These are phyloP conservation scores for Sabuloglossum arenarium DNA, from an alignment of 495 filamentous ascomycete genomes.

Conservation along the genomic window DNA sequence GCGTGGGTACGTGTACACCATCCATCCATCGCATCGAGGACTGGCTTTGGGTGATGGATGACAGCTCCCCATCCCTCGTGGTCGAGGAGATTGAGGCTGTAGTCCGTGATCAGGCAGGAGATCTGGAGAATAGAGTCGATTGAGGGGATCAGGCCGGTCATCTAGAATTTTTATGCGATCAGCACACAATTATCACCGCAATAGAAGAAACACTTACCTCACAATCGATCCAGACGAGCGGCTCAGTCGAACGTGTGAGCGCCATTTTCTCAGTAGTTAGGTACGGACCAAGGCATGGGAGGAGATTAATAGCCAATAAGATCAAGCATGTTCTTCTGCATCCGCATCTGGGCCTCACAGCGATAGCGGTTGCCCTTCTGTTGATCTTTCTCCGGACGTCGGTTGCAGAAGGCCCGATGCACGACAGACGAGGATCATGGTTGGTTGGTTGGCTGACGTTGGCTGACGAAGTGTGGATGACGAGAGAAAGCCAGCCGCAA, in stretches of 20 bases:
- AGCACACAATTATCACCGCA: not conserved
- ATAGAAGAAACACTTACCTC: constrained; percentile 33
- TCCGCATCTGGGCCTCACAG: not conserved
- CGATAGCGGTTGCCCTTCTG: not conserved
- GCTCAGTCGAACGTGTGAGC: constrained; percentile 28
- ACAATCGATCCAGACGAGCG: constrained; percentile 78
- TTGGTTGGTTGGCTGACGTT: not conserved
- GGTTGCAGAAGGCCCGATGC: not conserved
- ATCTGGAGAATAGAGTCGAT: constrained; percentile 77
- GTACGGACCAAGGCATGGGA: too few relatives aligned
- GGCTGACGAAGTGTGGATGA: not conserved
- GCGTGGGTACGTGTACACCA: constrained; percentile 38
- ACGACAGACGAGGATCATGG: not conserved
- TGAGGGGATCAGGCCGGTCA: constrained; percentile 75
- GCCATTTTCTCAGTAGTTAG: constrained; percentile 15
- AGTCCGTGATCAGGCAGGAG: constrained; percentile 79
- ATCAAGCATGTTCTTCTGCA: too few relatives aligned
- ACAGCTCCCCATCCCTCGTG: constrained; percentile 56
- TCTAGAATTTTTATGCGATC: constrained; percentile 30
- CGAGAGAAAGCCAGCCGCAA: not conserved
- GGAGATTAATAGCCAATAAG: too few relatives aligned
- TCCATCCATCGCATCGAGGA: constrained; percentile 54
- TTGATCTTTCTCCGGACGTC: not conserved
- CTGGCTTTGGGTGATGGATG: constrained; percentile 50
- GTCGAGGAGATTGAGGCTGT: constrained; percentile 55